A percentile compares a stretch with the other conserved stretches of the same genome.
These are phyloP conservation scores for Suillus luteus DNA, from an alignment of 768 basidiomycete species.

Conservation along the genomic window DNA sequence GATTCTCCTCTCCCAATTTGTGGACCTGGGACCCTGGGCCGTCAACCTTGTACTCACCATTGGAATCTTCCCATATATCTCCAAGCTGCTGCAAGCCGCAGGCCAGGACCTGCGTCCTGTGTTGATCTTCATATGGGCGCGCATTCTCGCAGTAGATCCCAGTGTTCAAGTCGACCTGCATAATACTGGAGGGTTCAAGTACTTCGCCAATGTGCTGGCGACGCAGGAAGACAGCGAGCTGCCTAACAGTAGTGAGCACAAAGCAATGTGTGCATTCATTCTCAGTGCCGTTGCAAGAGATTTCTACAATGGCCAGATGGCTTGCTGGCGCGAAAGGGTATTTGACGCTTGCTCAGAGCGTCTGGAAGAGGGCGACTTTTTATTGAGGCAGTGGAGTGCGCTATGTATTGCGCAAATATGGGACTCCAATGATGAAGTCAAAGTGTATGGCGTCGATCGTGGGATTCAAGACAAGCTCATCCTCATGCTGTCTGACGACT, in stretches of 20 bases:
- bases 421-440: constrained; percentile 91
- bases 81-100: constrained; percentile 92
- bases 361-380: constrained; percentile 86
- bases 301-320: constrained; percentile 82
- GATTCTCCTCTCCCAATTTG: constrained; percentile 94
- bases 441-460: constrained; percentile 75
- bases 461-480: constrained; percentile 85
- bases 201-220: constrained; percentile 79
- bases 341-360: constrained; percentile 87
- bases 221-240: constrained; percentile 67
- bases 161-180: constrained; percentile 89
- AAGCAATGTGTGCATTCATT: constrained; percentile 98
- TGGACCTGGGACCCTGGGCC: constrained; percentile 98
- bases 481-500: constrained; percentile 77
- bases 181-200: constrained; percentile 78
- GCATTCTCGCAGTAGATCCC: constrained; percentile 95
- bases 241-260: constrained; percentile 94
- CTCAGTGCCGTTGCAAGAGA: constrained; percentile 89
- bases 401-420: constrained; percentile 95
- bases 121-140: constrained; percentile 98
- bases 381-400: constrained; percentile 92
- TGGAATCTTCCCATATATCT: constrained; percentile 98
- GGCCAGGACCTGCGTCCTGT: constrained; percentile 96
- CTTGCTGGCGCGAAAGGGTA: constrained; percentile 78
- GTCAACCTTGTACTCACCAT: constrained; percentile 95